Evolutionary conservation across 1,139 yeast species (phyloP).

Genomic region (Hyphopichia buzzinii): DNA sequence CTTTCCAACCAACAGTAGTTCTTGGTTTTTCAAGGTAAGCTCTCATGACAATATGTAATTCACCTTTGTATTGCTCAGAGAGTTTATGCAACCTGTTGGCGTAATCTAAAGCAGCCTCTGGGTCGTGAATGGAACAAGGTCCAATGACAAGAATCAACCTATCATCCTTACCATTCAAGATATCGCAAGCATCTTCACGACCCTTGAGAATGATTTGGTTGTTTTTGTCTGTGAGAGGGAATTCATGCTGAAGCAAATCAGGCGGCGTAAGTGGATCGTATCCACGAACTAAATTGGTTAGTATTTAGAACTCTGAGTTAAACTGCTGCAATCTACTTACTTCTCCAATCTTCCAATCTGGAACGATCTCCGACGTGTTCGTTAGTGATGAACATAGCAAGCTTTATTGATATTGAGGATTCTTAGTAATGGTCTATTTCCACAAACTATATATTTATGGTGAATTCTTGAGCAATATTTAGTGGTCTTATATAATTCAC

Average conservation of each 20-base stretch:
- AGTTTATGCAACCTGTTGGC: slow-evolving; percentile 66
- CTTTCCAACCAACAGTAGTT: slow-evolving; percentile 99
- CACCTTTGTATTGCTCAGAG: slow-evolving; percentile 68
- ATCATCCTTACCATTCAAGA: slow-evolving; percentile 74
- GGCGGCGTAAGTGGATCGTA: slow-evolving; percentile 93
- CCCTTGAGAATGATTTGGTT: slow-evolving; percentile 72
- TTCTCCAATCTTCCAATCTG: slow-evolving; percentile 90
- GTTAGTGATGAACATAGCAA: slow-evolving; percentile 75
- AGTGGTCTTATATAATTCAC: too few species aligned
- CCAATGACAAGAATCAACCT: slow-evolving; percentile 83
- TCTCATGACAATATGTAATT: slow-evolving; percentile 86
- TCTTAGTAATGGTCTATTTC: too few species aligned
- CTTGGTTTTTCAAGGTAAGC: slow-evolving; percentile 98
- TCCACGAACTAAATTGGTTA: slow-evolving; percentile 55
- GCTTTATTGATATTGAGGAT: too few species aligned
- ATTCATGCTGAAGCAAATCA: slow-evolving; percentile 75
- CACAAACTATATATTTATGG: too few species aligned
- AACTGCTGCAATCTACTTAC: slow-evolving; percentile 43
- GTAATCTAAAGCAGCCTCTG: slow-evolving; percentile 85
- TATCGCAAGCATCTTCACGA: slow-evolving; percentile 70
- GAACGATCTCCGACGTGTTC: slow-evolving; percentile 79
- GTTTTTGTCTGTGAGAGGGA: slow-evolving; percentile 62
- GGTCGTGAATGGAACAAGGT: slow-evolving; percentile 95
- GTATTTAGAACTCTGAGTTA: too few species aligned
- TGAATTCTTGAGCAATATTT: too few species aligned